Evolutionary conservation across 768 basidiomycete species (phyloP).

Genomic region (Boletales sp.): DNA sequence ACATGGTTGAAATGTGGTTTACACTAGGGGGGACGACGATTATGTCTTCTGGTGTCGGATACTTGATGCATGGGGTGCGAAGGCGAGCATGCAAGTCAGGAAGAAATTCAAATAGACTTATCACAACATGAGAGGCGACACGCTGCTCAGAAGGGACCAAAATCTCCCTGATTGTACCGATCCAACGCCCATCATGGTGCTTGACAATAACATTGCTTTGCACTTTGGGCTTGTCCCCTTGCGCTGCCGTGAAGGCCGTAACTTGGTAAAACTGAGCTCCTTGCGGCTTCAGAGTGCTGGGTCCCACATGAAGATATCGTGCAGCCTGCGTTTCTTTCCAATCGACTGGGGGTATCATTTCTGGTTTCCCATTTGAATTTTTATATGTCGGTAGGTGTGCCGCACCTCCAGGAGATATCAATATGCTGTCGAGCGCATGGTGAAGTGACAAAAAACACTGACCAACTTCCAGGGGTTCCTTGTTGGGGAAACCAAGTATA

Average conservation of each 20-base stretch:
- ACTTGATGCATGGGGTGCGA: not conserved
- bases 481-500: constrained; percentile 1
- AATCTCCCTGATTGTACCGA: not conserved
- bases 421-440: too few species aligned
- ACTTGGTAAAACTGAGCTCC: not conserved
- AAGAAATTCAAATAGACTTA: constrained; percentile 1
- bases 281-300: not conserved
- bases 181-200: not conserved
- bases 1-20: not conserved
- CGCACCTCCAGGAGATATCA: not conserved
- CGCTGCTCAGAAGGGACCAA: not conserved
- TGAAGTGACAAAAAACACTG: too few species aligned
- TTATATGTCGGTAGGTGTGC: not conserved
- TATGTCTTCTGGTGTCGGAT: not conserved
- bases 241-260: not conserved
- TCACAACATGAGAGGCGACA: not conserved
- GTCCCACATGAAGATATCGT: not conserved
- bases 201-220: not conserved
- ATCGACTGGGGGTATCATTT: too few species aligned
- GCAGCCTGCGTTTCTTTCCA: not conserved
- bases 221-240: not conserved
- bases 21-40: not conserved
- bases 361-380: too few species aligned
- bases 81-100: not conserved
- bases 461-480: not conserved